Conservation (phyloP, 768 basidiomycete genomes). For the Mycena leptocephala region DNA sequence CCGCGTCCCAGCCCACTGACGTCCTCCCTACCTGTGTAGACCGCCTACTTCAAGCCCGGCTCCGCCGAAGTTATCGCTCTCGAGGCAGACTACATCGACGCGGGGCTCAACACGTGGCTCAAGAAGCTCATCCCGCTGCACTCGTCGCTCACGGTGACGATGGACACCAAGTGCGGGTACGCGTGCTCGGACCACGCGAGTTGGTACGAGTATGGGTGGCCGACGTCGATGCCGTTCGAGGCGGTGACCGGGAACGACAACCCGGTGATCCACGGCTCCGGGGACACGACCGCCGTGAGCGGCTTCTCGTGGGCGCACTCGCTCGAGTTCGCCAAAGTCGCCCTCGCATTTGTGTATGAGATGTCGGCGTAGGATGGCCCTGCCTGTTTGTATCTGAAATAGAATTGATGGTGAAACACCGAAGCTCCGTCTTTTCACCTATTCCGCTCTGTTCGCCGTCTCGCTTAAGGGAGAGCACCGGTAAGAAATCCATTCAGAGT, state of each 20-base stretch:
- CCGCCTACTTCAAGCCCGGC: slow-evolving; percentile 60
- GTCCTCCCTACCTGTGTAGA: too few species aligned
- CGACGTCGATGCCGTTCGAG: slow-evolving; percentile 61
- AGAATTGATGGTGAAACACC: too few species aligned
- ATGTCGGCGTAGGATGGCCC: slow-evolving; percentile 44
- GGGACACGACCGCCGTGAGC: slow-evolving; percentile 56
- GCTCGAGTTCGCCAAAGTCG: slow-evolving; percentile 74
- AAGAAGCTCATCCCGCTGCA: too few species aligned
- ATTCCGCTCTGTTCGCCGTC: too few species aligned
- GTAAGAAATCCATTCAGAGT: too few species aligned
- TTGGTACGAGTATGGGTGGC: too few species aligned
- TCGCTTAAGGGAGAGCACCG: too few species aligned
- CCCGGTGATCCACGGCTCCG: slow-evolving; percentile 59
- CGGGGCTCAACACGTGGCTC: slow-evolving; percentile 61
- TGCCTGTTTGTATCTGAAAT: too few species aligned
- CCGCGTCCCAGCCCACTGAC: too few species aligned
- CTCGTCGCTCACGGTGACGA: slow-evolving; percentile 48
- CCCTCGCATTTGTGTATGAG: slow-evolving; percentile 72
- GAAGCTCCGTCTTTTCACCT: too few species aligned
- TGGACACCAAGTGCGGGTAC: slow-evolving; percentile 57
- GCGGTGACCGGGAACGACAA: slow-evolving; percentile 60
- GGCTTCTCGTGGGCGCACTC: slow-evolving; percentile 69
- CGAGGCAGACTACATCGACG: slow-evolving; percentile 58
- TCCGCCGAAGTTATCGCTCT: slow-evolving; percentile 59
- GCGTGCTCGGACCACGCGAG: slow-evolving; percentile 65